phyloP scores from a whole-genome alignment of 306 rosid species.

The Lagenaria siceraria region DNA sequence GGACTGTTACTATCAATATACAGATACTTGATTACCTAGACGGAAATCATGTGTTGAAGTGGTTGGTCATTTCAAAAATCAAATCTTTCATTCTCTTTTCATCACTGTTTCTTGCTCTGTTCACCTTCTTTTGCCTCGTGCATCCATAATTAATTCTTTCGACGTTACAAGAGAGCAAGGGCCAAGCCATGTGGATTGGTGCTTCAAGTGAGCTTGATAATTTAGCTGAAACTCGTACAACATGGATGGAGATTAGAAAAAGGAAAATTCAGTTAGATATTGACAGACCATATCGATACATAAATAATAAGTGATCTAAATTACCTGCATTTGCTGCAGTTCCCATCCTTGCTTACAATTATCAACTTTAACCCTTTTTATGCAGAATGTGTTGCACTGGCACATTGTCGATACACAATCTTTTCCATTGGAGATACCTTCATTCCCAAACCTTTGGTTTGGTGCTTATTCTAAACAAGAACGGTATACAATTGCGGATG shows the following conservation, averaged over 20 bases:
- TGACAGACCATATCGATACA: not conserved
- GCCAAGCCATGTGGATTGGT: not conserved
- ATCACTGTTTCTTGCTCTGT: not conserved
- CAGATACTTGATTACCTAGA: not conserved
- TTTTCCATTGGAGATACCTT: conserved; percentile 35
- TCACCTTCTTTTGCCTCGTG: not conserved
- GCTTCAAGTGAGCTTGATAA: not conserved
- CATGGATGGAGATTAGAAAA: not conserved
- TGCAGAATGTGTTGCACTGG: conserved; percentile 38
- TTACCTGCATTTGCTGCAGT: not conserved
- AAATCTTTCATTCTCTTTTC: not conserved
- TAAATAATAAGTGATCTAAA: not conserved
- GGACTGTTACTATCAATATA: not conserved
- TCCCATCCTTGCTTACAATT: not conserved
- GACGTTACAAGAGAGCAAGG: not conserved
- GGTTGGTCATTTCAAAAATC: not conserved
- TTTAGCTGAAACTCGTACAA: not conserved
- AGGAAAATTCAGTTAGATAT: not conserved
- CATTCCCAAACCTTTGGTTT: conserved; percentile 31
- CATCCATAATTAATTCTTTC: not conserved
- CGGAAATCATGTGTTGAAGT: not conserved
- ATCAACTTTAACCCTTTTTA: not conserved
- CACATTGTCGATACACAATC: conserved; percentile 36
- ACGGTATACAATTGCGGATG: conserved; percentile 24
- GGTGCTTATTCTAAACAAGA: conserved; percentile 31